Evolutionary conservation across 805 yeast species (phyloP).

Genomic region (Saccharomyces eubayanus): DNA sequence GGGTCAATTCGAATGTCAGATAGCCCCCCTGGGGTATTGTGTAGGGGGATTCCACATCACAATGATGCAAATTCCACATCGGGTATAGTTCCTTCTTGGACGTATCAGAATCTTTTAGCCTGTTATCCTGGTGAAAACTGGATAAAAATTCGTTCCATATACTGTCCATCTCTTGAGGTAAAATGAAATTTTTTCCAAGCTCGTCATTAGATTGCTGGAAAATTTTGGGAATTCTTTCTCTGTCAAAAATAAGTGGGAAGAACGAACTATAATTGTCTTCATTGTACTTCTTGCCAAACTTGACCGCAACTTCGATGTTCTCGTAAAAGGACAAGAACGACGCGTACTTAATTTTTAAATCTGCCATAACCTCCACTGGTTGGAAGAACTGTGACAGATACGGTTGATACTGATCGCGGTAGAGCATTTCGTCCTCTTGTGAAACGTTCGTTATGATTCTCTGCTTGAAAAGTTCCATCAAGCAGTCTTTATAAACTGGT

Average conservation of each 20-base stretch:
- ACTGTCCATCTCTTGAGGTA: constrained; percentile 16
- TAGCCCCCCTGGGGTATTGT: constrained; percentile 6
- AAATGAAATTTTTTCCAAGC: neutral
- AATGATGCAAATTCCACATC: constrained; percentile 22
- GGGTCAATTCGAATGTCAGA: constrained; percentile 18
- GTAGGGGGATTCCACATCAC: constrained; percentile 23
- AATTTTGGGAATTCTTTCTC: constrained; percentile 13
- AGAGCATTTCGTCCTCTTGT: neutral
- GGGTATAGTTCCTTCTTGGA: constrained; percentile 12
- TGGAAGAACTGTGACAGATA: neutral
- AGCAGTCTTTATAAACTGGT: neutral
- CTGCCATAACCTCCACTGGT: neutral
- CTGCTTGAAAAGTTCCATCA: neutral
- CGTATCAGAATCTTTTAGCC: constrained; percentile 4
- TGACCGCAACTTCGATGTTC: neutral
- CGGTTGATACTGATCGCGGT: neutral
- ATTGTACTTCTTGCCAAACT: neutral
- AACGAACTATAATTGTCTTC: neutral
- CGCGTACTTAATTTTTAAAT: neutral
- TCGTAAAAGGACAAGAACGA: neutral
- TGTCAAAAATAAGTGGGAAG: constrained; percentile 18
- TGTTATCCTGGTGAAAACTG: constrained; percentile 5
- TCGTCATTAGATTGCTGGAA: constrained; percentile 9
- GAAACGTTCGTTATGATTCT: neutral
- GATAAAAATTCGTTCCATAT: constrained; percentile 13